Conservation (phyloP, 805 yeast species). For the Lipomyces orientalis region DNA sequence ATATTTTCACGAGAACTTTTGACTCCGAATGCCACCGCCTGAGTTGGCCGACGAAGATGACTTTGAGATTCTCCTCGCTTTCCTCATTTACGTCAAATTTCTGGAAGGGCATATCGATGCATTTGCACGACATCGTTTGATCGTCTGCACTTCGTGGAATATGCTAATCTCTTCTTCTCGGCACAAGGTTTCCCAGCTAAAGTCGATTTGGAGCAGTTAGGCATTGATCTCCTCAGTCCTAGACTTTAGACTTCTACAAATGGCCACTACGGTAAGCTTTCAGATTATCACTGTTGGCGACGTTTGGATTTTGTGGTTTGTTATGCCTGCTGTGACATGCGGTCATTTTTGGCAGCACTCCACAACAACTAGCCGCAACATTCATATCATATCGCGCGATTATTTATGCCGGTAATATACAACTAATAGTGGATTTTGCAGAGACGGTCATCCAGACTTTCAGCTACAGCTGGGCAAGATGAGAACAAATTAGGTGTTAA, state of each 20-base stretch:
- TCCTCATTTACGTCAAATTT: neutral
- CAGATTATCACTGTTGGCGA: neutral
- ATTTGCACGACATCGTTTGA: neutral
- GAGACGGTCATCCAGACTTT: slow-evolving; percentile 36
- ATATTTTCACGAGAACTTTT: neutral
- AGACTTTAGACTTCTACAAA: slow-evolving; percentile 1
- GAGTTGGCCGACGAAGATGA: neutral
- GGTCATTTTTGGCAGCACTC: neutral
- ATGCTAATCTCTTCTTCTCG: neutral
- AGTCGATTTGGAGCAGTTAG: neutral
- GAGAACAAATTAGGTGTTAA: slow-evolving; percentile 29
- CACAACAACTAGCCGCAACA: neutral
- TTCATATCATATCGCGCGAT: neutral
- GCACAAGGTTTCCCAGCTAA: neutral
- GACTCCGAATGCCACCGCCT: neutral
- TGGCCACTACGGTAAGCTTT: slow-evolving; percentile 27
- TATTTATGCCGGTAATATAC: neutral
- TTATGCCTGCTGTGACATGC: neutral
- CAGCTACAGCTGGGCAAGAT: slow-evolving; percentile 33
- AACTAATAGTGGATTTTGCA: slow-evolving; percentile 5
- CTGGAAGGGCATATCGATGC: neutral
- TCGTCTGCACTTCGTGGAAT: neutral
- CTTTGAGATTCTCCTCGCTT: neutral
- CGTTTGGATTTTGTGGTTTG: neutral
- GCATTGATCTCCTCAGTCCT: neutral